Evolutionary conservation across 371 early-diverging fungal genomes (phyloP).

Genomic region (Saksenaea vasiformis): DNA sequence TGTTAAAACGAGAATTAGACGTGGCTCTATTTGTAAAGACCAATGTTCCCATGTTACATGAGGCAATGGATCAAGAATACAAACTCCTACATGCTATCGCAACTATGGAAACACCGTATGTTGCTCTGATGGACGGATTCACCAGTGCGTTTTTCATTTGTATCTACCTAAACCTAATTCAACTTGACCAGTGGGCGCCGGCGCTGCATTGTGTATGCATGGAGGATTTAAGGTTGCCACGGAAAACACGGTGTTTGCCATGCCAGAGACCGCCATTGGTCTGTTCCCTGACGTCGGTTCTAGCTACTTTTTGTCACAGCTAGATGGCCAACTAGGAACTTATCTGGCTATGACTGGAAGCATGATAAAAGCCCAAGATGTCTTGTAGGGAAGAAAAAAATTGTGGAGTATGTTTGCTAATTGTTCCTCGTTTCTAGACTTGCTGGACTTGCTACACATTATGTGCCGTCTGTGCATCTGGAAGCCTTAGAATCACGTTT

Average conservation of each 20-base stretch:
- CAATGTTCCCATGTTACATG: not conserved
- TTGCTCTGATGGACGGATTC: conserved; percentile 84
- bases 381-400: conserved; percentile 54
- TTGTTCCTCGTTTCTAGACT: conserved; percentile 54
- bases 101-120: conserved; percentile 74
- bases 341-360: conserved; percentile 85
- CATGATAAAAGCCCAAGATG: conserved; percentile 72
- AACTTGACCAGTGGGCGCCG: conserved; percentile 78
- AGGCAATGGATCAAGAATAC: not conserved
- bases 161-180: too few relatives aligned
- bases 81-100: conserved; percentile 49
- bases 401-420: conserved; percentile 13
- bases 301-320: conserved; percentile 79
- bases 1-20: not conserved
- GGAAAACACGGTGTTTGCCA: conserved; percentile 83
- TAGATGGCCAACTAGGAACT: conserved; percentile 85
- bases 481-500: conserved; percentile 74
- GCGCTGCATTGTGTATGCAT: conserved; percentile 87
- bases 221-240: conserved; percentile 90
- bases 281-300: conserved; percentile 92
- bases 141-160: conserved; percentile 57
- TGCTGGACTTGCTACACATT: conserved; percentile 91
- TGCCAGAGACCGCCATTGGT: conserved; percentile 90
- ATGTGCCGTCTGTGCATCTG: conserved; percentile 77
- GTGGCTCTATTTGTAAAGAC: not conserved